phyloP scores from a whole-genome alignment of 2,329 filamentous ascomycete species.

The Dryadomyces quercus-mongolicae region DNA sequence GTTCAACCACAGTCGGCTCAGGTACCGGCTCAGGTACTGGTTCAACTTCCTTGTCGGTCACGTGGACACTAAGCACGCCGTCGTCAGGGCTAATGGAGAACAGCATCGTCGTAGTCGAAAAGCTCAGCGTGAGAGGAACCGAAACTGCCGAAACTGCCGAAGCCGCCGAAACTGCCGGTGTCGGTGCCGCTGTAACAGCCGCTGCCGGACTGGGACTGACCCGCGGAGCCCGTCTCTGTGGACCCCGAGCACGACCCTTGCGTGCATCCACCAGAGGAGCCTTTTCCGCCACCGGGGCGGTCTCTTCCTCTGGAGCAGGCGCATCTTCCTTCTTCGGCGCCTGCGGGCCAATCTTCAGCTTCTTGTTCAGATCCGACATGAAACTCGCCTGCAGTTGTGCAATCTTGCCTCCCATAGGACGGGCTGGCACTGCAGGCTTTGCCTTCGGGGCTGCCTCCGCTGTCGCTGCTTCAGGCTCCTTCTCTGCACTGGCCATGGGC shows the following conservation, averaged over 20 bases:
- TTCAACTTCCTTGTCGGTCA: not conserved
- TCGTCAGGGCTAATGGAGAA: slow-evolving; percentile 42
- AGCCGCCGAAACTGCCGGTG: slow-evolving; percentile 18
- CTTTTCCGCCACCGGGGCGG: slow-evolving; percentile 52
- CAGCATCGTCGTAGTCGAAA: slow-evolving; percentile 33
- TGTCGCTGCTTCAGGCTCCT: slow-evolving; percentile 25
- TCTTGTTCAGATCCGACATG: slow-evolving; percentile 84
- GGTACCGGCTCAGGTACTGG: not conserved
- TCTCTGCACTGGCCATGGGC: slow-evolving; percentile 24
- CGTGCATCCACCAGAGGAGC: slow-evolving; percentile 77
- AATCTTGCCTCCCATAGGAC: slow-evolving; percentile 75
- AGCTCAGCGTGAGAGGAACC: slow-evolving; percentile 26
- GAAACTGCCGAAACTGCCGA: slow-evolving; percentile 7
- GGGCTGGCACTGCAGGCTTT: slow-evolving; percentile 75
- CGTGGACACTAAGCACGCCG: slow-evolving; percentile 27
- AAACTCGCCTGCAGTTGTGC: slow-evolving; percentile 84
- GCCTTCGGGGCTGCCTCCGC: slow-evolving; percentile 39
- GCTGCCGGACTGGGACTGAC: slow-evolving; percentile 17
- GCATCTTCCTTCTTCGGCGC: slow-evolving; percentile 56
- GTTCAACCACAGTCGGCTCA: not conserved
- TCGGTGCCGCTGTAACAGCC: slow-evolving; percentile 18
- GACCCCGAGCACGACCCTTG: slow-evolving; percentile 81
- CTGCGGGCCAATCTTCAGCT: slow-evolving; percentile 76
- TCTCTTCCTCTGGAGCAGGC: slow-evolving; percentile 37
- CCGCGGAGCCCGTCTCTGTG: slow-evolving; percentile 41